phyloP scores from a whole-genome alignment of 305 asterid genomes.

The Nicotiana rustica region DNA sequence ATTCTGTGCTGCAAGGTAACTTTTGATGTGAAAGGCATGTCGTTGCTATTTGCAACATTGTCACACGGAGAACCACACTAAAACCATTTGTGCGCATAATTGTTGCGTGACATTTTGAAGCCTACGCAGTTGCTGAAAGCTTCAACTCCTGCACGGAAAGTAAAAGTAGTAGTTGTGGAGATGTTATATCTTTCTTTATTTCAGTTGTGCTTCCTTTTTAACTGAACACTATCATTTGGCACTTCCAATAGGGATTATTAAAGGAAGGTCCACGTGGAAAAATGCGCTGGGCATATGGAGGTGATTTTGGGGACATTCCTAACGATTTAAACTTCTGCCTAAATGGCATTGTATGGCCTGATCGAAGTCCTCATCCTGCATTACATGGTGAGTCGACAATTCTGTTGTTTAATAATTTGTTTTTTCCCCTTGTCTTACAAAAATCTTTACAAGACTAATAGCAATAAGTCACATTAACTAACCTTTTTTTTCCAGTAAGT shows the following conservation, averaged over 20 bases:
- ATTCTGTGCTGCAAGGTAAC: neutral
- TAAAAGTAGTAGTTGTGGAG: neutral
- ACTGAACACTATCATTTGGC: constrained; percentile 23
- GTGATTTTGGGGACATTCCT: constrained; percentile 93
- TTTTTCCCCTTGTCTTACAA: constrained; percentile 29
- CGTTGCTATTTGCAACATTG: neutral
- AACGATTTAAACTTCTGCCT: constrained; percentile 93
- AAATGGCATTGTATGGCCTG: constrained; percentile 91
- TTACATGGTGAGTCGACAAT: constrained; percentile 61
- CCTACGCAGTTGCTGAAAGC: neutral
- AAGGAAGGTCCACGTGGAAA: constrained; percentile 75
- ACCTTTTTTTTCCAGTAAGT: neutral
- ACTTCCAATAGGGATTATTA: constrained; percentile 63
- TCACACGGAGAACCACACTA: constrained; percentile 11
- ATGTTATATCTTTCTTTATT: constrained; percentile 1
- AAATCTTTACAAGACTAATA: neutral
- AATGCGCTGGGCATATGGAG: constrained; percentile 98
- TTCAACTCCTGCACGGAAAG: neutral
- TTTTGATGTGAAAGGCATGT: neutral
- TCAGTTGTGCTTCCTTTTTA: neutral
- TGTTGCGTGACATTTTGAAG: constrained; percentile 21
- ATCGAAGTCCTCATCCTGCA: constrained; percentile 98
- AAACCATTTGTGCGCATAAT: constrained; percentile 7
- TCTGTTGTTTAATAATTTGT: constrained; percentile 28
- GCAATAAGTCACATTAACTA: neutral